phyloP scores from a whole-genome alignment of 176 grass and related monocot genomes.

The Hordeum marinum region DNA sequence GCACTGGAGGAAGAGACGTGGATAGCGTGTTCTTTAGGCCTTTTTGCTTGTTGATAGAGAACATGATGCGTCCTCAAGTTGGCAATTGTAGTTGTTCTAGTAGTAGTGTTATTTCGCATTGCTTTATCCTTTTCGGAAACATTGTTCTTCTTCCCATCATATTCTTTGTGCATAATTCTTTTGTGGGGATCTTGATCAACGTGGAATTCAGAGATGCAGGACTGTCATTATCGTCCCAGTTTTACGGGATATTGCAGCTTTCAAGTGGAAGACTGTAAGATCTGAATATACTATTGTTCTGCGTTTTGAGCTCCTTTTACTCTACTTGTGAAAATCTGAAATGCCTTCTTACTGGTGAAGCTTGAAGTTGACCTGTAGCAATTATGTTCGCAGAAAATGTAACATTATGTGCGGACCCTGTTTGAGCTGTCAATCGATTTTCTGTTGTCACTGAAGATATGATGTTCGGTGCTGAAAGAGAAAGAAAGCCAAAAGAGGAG shows the following conservation, averaged over 20 bases:
- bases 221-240: not conserved
- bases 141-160: not conserved
- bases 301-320: not conserved
- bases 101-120: not conserved
- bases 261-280: not conserved
- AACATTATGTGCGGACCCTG: not conserved
- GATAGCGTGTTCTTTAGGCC: slow-evolving; percentile 12
- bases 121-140: not conserved
- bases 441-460: not conserved
- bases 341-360: not conserved
- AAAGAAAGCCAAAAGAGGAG: not conserved
- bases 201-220: not conserved
- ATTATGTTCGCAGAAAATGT: not conserved
- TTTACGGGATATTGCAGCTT: not conserved
- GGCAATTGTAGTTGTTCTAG: not conserved
- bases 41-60: slow-evolving; percentile 35
- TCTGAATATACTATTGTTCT: not conserved
- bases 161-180: slow-evolving; percentile 6
- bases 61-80: not conserved
- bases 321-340: not conserved
- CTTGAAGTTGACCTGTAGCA: not conserved
- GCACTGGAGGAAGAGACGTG: not conserved
- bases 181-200: not conserved
- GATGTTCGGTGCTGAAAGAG: not conserved
- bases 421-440: not conserved